Evolutionary conservation across 73 alveolate genomes (phyloP).

Genomic region (Symbiodinium natans): DNA sequence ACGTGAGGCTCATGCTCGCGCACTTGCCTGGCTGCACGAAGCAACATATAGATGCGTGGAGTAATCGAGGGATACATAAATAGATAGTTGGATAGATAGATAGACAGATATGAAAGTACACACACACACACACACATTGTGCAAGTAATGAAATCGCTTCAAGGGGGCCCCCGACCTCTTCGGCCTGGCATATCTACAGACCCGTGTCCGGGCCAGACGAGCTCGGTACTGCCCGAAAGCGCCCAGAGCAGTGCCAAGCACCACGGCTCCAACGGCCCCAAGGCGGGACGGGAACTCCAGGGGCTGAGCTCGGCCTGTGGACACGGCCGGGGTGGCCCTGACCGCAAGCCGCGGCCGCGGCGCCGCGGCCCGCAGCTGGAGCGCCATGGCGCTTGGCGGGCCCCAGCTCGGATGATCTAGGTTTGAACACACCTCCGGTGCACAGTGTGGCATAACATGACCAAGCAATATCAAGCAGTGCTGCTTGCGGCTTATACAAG

Average conservation of each 20-base stretch:
- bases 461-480: too few species aligned
- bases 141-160: neutral
- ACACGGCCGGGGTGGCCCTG: too few species aligned
- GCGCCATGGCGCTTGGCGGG: too few species aligned
- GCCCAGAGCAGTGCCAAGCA: neutral
- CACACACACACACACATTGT: neutral
- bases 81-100: neutral
- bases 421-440: too few species aligned
- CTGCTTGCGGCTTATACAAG: too few species aligned
- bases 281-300: too few species aligned
- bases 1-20: neutral
- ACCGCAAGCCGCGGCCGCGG: too few species aligned
- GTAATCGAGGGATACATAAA: neutral
- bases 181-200: constrained; percentile 36
- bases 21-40: neutral
- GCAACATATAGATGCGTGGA: neutral
- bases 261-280: neutral
- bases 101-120: neutral
- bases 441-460: too few species aligned
- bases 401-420: too few species aligned
- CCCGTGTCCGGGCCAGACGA: neutral
- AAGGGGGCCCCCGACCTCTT: neutral
- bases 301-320: too few species aligned
- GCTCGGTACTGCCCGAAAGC: constrained; percentile 19
- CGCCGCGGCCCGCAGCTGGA: too few species aligned